phyloP scores from a whole-genome alignment of 2,329 filamentous ascomycete species.

The Pseudocercospora pini-densiflorae region DNA sequence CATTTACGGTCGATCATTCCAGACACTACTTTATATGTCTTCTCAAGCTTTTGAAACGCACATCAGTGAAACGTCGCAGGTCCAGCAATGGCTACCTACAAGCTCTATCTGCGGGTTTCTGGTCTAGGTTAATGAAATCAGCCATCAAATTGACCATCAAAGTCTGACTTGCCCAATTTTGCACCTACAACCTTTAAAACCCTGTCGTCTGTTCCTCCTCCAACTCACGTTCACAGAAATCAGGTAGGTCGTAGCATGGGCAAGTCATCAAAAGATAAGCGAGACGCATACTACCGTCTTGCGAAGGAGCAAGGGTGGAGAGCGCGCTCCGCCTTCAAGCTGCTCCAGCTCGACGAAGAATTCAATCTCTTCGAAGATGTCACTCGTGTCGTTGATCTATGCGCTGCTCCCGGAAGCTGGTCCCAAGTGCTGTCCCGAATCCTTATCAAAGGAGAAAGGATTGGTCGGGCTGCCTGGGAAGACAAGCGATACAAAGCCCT shows the following conservation, averaged over 20 bases:
- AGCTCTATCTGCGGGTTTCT: too few relatives aligned
- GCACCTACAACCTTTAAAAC: neutral
- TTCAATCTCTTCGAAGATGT: slow-evolving; percentile 93
- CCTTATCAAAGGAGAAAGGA: slow-evolving; percentile 89
- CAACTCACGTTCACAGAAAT: neutral
- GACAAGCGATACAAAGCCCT: slow-evolving; percentile 69
- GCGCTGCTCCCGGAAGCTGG: slow-evolving; percentile 95
- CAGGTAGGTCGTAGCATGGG: slow-evolving; percentile 32
- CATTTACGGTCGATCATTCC: neutral
- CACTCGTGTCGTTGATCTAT: slow-evolving; percentile 91
- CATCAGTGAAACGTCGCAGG: too few relatives aligned
- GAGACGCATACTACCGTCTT: slow-evolving; percentile 95
- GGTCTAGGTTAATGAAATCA: neutral
- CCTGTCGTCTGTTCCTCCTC: neutral
- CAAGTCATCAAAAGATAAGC: slow-evolving; percentile 98
- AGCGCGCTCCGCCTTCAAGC: slow-evolving; percentile 93
- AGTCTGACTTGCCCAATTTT: neutral
- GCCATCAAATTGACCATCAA: neutral
- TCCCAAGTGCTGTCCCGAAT: slow-evolving; percentile 94
- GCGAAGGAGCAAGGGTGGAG: slow-evolving; percentile 99
- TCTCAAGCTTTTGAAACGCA: too few relatives aligned
- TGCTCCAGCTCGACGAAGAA: slow-evolving; percentile 93
- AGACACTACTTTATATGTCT: too few relatives aligned
- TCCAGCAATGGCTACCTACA: too few relatives aligned
- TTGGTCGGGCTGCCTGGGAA: slow-evolving; percentile 84